Conservation (phyloP, 2,329 filamentous ascomycete species). For the Aspergillus udagawae region DNA sequence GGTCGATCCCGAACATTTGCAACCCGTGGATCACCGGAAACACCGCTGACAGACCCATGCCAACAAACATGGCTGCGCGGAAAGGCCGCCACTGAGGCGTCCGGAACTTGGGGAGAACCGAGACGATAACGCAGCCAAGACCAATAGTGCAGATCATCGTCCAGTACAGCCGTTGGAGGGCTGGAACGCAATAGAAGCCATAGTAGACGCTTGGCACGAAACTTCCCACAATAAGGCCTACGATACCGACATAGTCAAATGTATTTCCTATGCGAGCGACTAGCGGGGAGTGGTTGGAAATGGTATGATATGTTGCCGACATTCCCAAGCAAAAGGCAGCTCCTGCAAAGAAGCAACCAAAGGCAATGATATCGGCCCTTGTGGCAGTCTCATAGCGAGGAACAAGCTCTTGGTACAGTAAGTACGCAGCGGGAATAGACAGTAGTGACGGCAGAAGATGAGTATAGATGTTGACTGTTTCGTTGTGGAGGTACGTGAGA, state of each 20-base stretch:
- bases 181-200: conserved; percentile 69
- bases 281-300: conserved; percentile 75
- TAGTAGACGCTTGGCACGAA: conserved; percentile 88
- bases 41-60: conserved; percentile 77
- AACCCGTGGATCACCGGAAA: conserved; percentile 79
- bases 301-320: conserved; percentile 79
- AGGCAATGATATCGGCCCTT: conserved; percentile 63
- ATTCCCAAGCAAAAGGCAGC: conserved; percentile 70
- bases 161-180: conserved; percentile 68
- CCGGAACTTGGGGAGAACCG: conserved; percentile 77
- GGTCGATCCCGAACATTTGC: conserved; percentile 59
- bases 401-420: conserved; percentile 56
- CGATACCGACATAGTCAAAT: conserved; percentile 91
- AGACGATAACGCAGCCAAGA: conserved; percentile 69
- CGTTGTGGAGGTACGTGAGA: conserved; percentile 63
- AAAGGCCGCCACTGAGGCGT: conserved; percentile 80
- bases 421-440: conserved; percentile 50
- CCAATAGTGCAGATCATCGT: conserved; percentile 74
- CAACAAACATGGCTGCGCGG: conserved; percentile 83
- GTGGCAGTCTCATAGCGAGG: conserved; percentile 64
- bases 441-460: conserved; percentile 65
- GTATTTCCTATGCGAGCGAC: conserved; percentile 86
- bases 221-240: conserved; percentile 84
- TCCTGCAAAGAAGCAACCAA: conserved; percentile 74
- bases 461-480: conserved; percentile 68